Conservation (phyloP, 768 basidiomycete species). For the Filobasidium floriforme region DNA sequence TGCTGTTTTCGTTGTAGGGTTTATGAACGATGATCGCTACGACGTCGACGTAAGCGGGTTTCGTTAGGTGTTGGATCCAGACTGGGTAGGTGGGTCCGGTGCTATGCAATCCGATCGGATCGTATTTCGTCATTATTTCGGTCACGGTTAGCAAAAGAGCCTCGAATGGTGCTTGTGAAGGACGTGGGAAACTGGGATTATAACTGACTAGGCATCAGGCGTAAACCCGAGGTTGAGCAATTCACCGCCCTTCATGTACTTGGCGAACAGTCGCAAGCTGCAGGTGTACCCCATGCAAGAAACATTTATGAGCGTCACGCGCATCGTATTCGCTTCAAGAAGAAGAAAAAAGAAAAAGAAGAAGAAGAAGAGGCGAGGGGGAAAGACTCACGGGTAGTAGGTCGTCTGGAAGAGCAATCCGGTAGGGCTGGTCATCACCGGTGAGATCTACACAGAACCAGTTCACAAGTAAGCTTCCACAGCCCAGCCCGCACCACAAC, state of each 20-base stretch:
- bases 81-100: constrained; percentile 51
- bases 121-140: neutral
- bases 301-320: no score
- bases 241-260: constrained; percentile 49
- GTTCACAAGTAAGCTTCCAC: no score
- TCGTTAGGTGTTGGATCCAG: constrained; percentile 50
- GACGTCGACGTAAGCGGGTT: constrained; percentile 50
- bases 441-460: constrained; percentile 47
- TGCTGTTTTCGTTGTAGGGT: constrained; percentile 24
- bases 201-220: constrained; percentile 35
- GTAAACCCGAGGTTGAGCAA: constrained; percentile 16
- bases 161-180: neutral
- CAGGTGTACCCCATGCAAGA: no score
- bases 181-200: neutral
- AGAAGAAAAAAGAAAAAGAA: no score
- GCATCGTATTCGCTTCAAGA: no score
- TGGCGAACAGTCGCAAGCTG: constrained; percentile 54
- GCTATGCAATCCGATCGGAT: constrained; percentile 18
- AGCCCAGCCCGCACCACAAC: constrained; percentile 41
- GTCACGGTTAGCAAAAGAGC: neutral
- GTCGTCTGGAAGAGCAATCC: constrained; percentile 51
- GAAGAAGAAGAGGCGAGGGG: no score
- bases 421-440: constrained; percentile 48
- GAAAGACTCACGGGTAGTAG: constrained; percentile 44
- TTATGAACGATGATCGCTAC: constrained; percentile 49